Base-by-base conservation (phyloP, 371 early-diverging fungal genomes). In the Lichtheimia ramosa region DNA sequence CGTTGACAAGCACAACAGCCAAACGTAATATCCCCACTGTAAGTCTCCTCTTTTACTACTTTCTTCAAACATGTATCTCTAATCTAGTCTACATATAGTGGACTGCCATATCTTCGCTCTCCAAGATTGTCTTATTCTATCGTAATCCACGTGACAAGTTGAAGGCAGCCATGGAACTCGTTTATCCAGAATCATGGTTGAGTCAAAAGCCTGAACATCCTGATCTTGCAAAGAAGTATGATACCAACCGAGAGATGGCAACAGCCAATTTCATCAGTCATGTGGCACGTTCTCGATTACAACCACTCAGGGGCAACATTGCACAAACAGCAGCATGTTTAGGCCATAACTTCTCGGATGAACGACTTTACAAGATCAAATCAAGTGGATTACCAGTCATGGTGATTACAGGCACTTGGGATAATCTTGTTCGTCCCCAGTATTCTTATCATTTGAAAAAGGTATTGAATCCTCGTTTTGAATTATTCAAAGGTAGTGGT, bases 1-100 rank as follows among this genome's bases (percentile, higher is more conserved):
- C 75, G 8, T 48, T 81, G 43, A 80, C 76, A 16, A 76, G 76
- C 16, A 78, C 80, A 1, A 70, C 78, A 2, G 70, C 82, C 3
- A 62, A 62, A 64, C 66, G 75, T 50, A 74, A 67, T 48, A 51
- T 77, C 49, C 75, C 79, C 3, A 73, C 81, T 43, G 81, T 80
- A 71, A 63, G 69, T 52, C n/a, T 21, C 25, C 21, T 10, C 25
- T 12, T 48, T 14, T 28, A 28, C 5, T 2, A 41, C 39, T 13
- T 27, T 18, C 7, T 25, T 40, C 12, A 48, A 18, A 28, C n/a
- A 51, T 49, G 5, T 4, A 43, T n/a, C 21, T 27, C 15, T n/a
- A 58, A 18, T 50, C 46, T 39, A 20, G 39, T 39, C 12, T 59
- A 43, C 25, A n/a, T 24, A 20, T 48, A 76, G 76, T 74, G 74